These are phyloP conservation scores for Tinospora cordifolia DNA, from an alignment of 164 flowering plant genomes.

Conservation along the genomic window DNA sequence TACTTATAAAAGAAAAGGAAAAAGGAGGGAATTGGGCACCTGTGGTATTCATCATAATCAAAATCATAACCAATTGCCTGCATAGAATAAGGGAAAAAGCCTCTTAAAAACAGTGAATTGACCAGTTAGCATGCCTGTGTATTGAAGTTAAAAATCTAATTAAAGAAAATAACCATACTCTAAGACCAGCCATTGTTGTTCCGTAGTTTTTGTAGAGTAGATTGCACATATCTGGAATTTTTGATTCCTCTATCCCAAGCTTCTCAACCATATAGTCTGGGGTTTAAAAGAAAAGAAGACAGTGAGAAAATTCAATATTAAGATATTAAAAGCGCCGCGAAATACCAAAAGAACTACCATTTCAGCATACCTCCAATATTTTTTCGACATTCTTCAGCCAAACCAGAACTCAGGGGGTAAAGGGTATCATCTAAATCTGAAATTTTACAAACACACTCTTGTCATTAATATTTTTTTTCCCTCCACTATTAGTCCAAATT, in stretches of 20 bases:
- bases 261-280: constrained; percentile 61
- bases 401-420: constrained; percentile 64
- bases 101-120: background rate
- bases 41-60: constrained; percentile 76
- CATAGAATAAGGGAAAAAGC: constrained; percentile 5
- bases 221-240: constrained; percentile 44
- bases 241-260: constrained; percentile 56
- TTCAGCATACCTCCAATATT: constrained; percentile 57
- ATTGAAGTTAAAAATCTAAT: too few relatives aligned
- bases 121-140: too few relatives aligned
- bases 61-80: constrained; percentile 82
- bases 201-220: constrained; percentile 67
- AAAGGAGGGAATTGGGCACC: constrained; percentile 49
- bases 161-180: constrained; percentile 32
- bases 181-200: constrained; percentile 92
- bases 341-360: background rate
- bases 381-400: constrained; percentile 37
- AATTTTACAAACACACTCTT: constrained; percentile 9
- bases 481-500: background rate
- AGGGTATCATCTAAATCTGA: constrained; percentile 80
- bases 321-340: background rate
- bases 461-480: background rate
- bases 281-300: too few relatives aligned
- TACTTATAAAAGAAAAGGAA: too few relatives aligned
- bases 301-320: too few relatives aligned